These are phyloP conservation scores for Lonicera japonica DNA, from an alignment of 129 eudicot genomes.

Conservation along the genomic window DNA sequence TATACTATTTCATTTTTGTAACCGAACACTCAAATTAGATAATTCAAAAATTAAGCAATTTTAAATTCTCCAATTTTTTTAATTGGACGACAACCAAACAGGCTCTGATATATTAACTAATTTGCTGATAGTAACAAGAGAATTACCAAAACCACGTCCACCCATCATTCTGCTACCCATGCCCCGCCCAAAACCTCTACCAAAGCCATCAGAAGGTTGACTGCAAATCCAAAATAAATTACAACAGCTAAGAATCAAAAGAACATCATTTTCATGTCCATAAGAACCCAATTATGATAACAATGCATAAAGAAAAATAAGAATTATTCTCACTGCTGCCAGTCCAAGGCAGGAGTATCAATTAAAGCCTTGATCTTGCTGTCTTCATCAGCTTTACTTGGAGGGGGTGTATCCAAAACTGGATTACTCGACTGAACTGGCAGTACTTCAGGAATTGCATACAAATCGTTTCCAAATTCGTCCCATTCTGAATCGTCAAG, in stretches of 20 bases:
- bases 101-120: background rate
- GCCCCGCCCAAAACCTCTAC: constrained; percentile 90
- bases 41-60: too few species aligned
- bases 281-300: background rate
- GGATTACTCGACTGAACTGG: constrained; percentile 42
- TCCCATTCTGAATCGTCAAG: constrained; percentile 77
- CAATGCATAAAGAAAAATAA: background rate
- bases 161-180: constrained; percentile 83
- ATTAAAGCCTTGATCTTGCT: constrained; percentile 81
- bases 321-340: constrained; percentile 68
- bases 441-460: constrained; percentile 68
- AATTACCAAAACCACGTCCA: constrained; percentile 83
- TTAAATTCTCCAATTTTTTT: too few species aligned
- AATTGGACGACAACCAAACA: too few species aligned
- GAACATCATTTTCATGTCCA: background rate
- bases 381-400: constrained; percentile 84
- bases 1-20: too few species aligned
- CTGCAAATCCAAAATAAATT: constrained; percentile 32
- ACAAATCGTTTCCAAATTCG: constrained; percentile 88
- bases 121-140: constrained; percentile 5
- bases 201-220: constrained; percentile 65
- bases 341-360: constrained; percentile 83
- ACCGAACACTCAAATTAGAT: too few species aligned
- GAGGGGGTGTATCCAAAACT: constrained; percentile 52
- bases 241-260: background rate